Percentiles rank a stretch among this genome's conserved stretches.
Conservation (phyloP, 2,329 filamentous ascomycete genomes). For the Pseudogymnoascus sp. region DNA sequence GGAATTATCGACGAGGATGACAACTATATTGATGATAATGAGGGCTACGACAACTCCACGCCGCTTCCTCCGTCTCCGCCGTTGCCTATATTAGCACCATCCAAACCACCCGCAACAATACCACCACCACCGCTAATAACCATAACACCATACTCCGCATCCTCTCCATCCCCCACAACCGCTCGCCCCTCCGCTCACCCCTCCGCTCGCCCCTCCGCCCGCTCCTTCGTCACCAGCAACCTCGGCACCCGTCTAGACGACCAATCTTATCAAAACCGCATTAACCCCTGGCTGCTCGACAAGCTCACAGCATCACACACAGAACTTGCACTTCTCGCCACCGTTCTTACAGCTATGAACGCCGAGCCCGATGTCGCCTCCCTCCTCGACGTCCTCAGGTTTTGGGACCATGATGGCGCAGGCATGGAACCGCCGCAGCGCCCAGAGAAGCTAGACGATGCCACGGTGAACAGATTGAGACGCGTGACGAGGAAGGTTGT, state of each 20-base stretch:
- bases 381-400: neutral
- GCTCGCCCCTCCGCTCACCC: too few relatives aligned
- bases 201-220: neutral
- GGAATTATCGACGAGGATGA: slow-evolving; percentile 21
- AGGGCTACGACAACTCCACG: neutral
- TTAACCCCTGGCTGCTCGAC: neutral
- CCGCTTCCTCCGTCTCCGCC: neutral
- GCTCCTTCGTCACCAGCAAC: neutral
- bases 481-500: neutral
- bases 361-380: neutral
- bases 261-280: neutral
- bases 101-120: neutral
- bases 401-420: neutral
- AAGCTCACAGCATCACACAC: neutral
- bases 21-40: neutral
- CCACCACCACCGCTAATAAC: neutral
- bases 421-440: neutral
- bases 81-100: neutral
- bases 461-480: neutral
- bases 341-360: neutral
- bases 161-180: neutral
- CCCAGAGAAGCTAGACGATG: neutral
- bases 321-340: neutral
- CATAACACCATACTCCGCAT: neutral
- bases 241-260: neutral